phyloP scores from a whole-genome alignment of 805 yeast genomes.

The Citeromyces matritensis region DNA sequence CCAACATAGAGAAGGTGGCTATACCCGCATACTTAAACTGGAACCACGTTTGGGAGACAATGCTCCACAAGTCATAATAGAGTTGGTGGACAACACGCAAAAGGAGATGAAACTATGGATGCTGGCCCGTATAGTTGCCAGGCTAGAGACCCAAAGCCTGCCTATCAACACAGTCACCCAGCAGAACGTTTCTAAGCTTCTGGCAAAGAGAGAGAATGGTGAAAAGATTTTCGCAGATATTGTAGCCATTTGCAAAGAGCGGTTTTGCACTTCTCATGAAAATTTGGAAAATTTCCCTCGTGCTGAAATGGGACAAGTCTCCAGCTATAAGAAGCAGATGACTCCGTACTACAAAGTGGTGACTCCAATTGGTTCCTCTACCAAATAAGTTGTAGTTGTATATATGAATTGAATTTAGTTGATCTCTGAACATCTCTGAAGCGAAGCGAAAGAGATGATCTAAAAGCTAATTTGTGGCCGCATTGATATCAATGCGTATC shows the following conservation, averaged over 20 bases:
- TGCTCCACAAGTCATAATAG: conserved; percentile 81
- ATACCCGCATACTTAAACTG: conserved; percentile 68
- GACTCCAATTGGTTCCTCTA: too few species aligned
- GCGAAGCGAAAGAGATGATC: too few species aligned
- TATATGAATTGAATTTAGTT: background rate
- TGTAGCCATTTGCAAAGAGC: conserved; percentile 40
- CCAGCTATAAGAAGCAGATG: too few species aligned
- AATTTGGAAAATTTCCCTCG: conserved; percentile 12
- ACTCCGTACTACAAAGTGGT: too few species aligned
- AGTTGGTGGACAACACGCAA: conserved; percentile 48
- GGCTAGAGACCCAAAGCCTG: conserved; percentile 49
- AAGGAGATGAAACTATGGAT: conserved; percentile 64
- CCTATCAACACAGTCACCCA: conserved; percentile 37
- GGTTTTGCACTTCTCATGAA: conserved; percentile 20
- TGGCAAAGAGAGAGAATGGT: conserved; percentile 31
- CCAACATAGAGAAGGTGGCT: conserved; percentile 55
- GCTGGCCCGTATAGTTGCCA: conserved; percentile 74
- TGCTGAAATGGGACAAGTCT: too few species aligned
- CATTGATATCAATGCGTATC: too few species aligned
- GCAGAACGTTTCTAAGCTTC: conserved; percentile 38
- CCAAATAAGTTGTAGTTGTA: too few species aligned
- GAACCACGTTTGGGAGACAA: conserved; percentile 84
- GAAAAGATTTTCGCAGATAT: conserved; percentile 36
- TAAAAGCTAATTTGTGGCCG: too few species aligned
- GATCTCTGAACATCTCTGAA: too few species aligned